Percentiles rank a stretch among this genome's conserved stretches.
Evolutionary conservation across 2,329 filamentous ascomycete genomes (phyloP).

Genomic region (Macrophomina tecta): DNA sequence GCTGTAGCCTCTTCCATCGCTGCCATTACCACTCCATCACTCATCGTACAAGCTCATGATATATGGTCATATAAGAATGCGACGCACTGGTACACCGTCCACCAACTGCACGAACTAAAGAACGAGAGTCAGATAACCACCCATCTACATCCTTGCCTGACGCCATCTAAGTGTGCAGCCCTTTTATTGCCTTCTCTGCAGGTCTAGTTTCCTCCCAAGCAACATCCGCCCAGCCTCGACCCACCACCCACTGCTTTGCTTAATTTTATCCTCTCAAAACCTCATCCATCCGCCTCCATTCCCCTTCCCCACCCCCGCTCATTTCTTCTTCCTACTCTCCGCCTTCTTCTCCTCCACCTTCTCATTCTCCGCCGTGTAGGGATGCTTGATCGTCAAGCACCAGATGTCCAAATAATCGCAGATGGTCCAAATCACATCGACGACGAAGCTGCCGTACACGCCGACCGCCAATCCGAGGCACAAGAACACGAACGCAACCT

Average conservation of each 20-base stretch:
- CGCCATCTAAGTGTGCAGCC: not conserved
- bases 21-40: not conserved
- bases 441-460: slow-evolving; percentile 96
- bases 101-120: not conserved
- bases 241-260: no score
- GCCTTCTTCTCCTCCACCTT: slow-evolving; percentile 12
- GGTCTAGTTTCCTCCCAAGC: no score
- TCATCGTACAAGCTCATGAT: not conserved
- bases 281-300: not conserved
- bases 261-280: no score
- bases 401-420: slow-evolving; percentile 98
- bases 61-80: not conserved
- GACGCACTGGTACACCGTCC: not conserved
- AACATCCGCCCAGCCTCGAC: no score
- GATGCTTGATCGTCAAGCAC: slow-evolving; percentile 97
- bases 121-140: slow-evolving; percentile 1
- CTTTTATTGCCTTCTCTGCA: not conserved
- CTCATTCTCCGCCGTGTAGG: slow-evolving; percentile 54
- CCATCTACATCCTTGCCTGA: not conserved
- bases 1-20: no score
- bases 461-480: slow-evolving; percentile 85
- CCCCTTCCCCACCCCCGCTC: not conserved
- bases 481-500: slow-evolving; percentile 88
- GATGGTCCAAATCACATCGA: slow-evolving; percentile 96
- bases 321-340: not conserved